Percentiles rank a stretch among this genome's conserved stretches.
Conservation (phyloP, 2,329 filamentous ascomycete species). For the Acrocalymma vagum region DNA sequence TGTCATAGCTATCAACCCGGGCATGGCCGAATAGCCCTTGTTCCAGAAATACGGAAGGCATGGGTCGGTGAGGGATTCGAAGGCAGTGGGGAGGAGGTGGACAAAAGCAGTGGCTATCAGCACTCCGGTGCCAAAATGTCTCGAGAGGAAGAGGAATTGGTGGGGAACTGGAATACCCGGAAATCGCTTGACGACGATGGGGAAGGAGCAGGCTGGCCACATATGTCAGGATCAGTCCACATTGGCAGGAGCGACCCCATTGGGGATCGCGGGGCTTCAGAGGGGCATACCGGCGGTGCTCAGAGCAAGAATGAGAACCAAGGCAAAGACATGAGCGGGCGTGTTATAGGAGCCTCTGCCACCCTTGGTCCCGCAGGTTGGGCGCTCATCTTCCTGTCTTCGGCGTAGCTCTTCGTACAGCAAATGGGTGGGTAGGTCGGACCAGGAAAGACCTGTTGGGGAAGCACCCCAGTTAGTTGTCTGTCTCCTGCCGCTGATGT, state of each 20-base stretch:
- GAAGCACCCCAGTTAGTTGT: constrained; percentile 22
- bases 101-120: constrained; percentile 52
- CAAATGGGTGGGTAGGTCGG: constrained; percentile 51
- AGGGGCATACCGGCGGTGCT: constrained; percentile 59
- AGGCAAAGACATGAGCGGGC: constrained; percentile 64
- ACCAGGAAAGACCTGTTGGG: constrained; percentile 40
- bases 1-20: constrained; percentile 49
- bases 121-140: constrained; percentile 52
- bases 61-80: constrained; percentile 49
- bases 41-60: constrained; percentile 51
- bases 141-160: constrained; percentile 49
- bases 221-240: neutral
- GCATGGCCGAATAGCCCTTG: constrained; percentile 49
- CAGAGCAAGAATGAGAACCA: constrained; percentile 64
- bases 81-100: constrained; percentile 51
- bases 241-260: neutral
- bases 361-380: constrained; percentile 62
- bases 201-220: constrained; percentile 47
- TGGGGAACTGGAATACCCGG: constrained; percentile 47
- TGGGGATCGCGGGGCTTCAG: neutral
- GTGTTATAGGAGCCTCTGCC: constrained; percentile 62
- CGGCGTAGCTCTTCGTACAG: constrained; percentile 60
- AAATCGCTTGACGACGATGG: constrained; percentile 50
- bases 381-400: constrained; percentile 55
- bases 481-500: neutral